Evolutionary conservation across 2,329 filamentous ascomycete genomes (phyloP), one percentile per base, ranked within the genome.

Genomic region (Magnaporthales sp.): DNA sequence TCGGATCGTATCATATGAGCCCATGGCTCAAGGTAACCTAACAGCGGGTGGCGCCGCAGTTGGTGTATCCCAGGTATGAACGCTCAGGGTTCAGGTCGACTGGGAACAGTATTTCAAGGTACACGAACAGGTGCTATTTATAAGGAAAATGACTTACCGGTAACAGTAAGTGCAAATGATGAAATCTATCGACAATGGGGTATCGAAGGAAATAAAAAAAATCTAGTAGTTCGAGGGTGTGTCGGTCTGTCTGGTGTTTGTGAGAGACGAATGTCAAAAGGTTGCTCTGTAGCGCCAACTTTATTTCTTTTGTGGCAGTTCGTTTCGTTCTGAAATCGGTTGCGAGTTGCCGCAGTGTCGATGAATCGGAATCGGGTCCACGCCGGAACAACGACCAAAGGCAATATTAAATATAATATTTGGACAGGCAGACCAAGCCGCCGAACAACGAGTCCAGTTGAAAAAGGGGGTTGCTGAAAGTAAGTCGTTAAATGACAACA

Each of bases 171-270:
- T 61, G 30, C 24, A 29, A 24, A n/a, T 51, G 29, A 62, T 30
- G 13, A 66, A 26, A 30, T 63, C 65, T 66, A 66, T 63, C 46
- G 61, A 51, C 38, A 54, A 30, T 6, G 51, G 63, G 65, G 65
- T 66, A 66, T 66, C 65, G 29, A 65, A 66, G 64, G 32, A 63
- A 63, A 54, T 15, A 46, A 66, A 22, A 62, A 15, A 22, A 62
- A 15, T 66, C 65, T 66, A 66, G 61, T 58, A 46, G 65, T 27
- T 65, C 19, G 22, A 64, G 19, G 27, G 5, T 54, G 38, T 56
- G 24, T 10, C 26, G 38, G 32, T 46, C 38, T 46, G 46, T 19
- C 13, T 58, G 32, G 46, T 56, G 30, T 30, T 51, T 13, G 29
- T 58, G 29, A 65, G n/a, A 31, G 54, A 10, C 19, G 38, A 46